Evolutionary conservation across 352 stramenopile genomes (phyloP).

Genomic region (Phytophthora sp.): DNA sequence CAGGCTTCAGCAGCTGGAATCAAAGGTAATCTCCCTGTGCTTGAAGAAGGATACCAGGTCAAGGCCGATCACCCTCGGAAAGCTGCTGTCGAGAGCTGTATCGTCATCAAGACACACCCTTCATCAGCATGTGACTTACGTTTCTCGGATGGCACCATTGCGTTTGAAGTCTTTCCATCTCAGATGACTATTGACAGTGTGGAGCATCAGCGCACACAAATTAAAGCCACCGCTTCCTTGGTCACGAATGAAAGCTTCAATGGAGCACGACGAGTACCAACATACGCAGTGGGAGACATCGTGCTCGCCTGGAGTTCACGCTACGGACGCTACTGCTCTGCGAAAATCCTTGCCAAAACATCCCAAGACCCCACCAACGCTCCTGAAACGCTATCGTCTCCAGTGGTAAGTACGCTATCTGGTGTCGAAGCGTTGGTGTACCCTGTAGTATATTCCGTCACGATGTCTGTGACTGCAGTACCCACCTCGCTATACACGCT

Average conservation of each 20-base stretch:
- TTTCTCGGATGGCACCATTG: constrained; percentile 80
- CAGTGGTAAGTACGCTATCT: constrained; percentile 2
- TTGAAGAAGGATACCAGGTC: constrained; percentile 78
- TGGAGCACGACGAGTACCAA: constrained; percentile 18
- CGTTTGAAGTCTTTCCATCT: constrained; percentile 77
- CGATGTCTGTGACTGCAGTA: not conserved
- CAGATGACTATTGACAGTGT: constrained; percentile 76
- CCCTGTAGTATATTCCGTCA: constrained; percentile 17
- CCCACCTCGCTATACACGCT: constrained; percentile 47
- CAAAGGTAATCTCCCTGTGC: constrained; percentile 25
- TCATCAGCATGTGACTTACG: constrained; percentile 71
- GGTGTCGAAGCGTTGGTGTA: not conserved
- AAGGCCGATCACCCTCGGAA: constrained; percentile 74
- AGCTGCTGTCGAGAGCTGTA: constrained; percentile 63
- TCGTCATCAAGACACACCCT: constrained; percentile 70
- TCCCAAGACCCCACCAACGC: constrained; percentile 26
- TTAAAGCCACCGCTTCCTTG: constrained; percentile 9
- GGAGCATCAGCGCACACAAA: constrained; percentile 23
- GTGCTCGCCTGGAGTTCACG: constrained; percentile 80
- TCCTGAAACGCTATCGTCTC: constrained; percentile 3
- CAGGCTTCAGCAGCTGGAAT: constrained; percentile 35
- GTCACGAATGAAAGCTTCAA: constrained; percentile 11
- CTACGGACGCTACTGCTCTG: constrained; percentile 71
- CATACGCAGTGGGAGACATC: constrained; percentile 50
- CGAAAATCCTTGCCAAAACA: constrained; percentile 47